Base-by-base conservation (phyloP, 371 early-diverging fungal species). In the Sanchytrium tribonematis region DNA sequence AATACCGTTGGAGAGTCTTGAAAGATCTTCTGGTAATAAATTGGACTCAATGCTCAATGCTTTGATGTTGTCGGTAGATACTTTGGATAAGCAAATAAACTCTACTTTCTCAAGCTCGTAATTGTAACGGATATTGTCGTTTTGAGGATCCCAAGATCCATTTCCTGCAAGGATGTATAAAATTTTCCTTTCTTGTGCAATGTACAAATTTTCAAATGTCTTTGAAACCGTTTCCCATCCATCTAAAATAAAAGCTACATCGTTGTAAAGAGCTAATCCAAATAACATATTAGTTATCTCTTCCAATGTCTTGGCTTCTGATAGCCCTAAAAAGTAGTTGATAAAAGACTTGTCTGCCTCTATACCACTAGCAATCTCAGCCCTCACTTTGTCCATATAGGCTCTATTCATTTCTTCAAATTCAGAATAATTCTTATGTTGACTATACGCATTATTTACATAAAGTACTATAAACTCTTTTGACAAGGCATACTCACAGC, bases 391-490 rank as follows among this genome's bases (percentile, higher is more conserved):
- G 22, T 48, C 48, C 48, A 48, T 12, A 48, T 48, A 48, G 48
- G 48, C 22, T 48, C 48, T 48, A 22, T 48, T 48, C 48, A 48
- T 48, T 22, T 48, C 48, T 48, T 48, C 48, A 48, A 48, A 48
- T 5, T 48, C 48, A 48, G 48, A 48, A 48, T 48, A 48, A 48
- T 22, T 22, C 22, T 48, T 22, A 48, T 48, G 48, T 48, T 48
- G 48, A 48, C 22, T 48, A 48, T 48, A 48, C 5, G 5, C 48
- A 22, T 48, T 48, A 22, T 48, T 48, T 48, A 48, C 48, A 48
- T 48, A 48, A 48, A 48, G 48, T 48, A 48, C 48, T 48, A 48
- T 48, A 22, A 48, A 48, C 48, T 48, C 48, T 48, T 48, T 48
- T 48, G 48, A 48, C 48, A 48, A 48, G 48, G 48, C 48, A 48